Evolutionary conservation across 2,329 filamentous ascomycete genomes (phyloP).

Genomic region (Hypoxylon sp.): DNA sequence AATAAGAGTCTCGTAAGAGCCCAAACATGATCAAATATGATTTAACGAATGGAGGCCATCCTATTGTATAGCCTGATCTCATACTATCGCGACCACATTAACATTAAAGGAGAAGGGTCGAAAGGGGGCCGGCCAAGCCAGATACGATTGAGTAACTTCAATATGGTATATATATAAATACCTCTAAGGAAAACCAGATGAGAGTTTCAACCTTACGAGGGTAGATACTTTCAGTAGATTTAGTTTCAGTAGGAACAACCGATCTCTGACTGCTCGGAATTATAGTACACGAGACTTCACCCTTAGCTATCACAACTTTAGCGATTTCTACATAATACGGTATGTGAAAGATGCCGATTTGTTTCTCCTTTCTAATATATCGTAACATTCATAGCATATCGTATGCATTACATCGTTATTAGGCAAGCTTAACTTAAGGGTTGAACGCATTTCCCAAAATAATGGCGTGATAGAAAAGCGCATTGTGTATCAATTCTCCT

Average conservation of each 20-base stretch:
- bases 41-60: background rate
- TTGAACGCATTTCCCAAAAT: background rate
- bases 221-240: background rate
- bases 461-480: slow-evolving; percentile 7
- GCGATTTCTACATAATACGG: background rate
- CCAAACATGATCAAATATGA: background rate
- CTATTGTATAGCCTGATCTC: background rate
- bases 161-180: background rate
- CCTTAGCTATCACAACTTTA: background rate
- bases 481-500: background rate
- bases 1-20: background rate
- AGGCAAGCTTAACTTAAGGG: background rate
- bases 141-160: background rate
- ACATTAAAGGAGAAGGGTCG: background rate
- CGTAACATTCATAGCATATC: background rate
- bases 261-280: background rate
- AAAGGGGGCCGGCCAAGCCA: background rate
- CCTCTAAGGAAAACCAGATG: background rate
- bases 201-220: background rate
- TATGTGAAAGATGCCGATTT: background rate
- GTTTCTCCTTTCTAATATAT: background rate
- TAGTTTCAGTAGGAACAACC: background rate
- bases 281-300: background rate
- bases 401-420: background rate
- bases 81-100: background rate